Conservation (phyloP, 2,329 filamentous ascomycete species). For the Claviceps sp. region DNA sequence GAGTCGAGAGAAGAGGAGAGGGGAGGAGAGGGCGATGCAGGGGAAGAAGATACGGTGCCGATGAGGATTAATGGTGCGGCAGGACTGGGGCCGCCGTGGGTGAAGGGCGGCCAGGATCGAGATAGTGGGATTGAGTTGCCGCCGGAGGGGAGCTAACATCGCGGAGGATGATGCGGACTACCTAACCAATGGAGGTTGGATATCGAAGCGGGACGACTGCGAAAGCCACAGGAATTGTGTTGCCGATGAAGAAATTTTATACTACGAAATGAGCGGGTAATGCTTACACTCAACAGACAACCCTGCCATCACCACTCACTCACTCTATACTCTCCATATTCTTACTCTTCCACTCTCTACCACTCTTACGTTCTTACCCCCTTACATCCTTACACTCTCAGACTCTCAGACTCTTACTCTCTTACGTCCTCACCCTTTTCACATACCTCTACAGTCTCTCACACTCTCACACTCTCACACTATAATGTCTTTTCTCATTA, state of each 20-base stretch:
- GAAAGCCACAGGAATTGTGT: no score
- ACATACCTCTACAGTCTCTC: no score
- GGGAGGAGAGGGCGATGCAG: slow-evolving; percentile 11
- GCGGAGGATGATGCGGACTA: no score
- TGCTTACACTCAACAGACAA: background rate
- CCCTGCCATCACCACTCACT: slow-evolving; percentile 2
- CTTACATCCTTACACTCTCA: no score
- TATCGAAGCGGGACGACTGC: no score
- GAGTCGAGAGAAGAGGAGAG: background rate
- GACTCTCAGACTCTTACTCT: no score
- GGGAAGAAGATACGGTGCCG: slow-evolving; percentile 7
- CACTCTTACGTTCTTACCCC: no score
- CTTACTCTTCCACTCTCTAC: no score
- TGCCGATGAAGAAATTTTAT: background rate
- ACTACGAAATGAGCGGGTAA: background rate
- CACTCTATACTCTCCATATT: background rate
- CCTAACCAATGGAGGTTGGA: no score
- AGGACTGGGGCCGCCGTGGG: slow-evolving; percentile 17
- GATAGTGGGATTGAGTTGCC: slow-evolving; percentile 40
- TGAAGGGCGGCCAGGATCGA: slow-evolving; percentile 31
- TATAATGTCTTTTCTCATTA: no score
- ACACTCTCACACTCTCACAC: no score
- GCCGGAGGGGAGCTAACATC: slow-evolving; percentile 22
- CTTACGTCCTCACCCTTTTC: no score
- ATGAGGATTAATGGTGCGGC: slow-evolving; percentile 12